A percentile compares a stretch with the other conserved stretches of the same genome.
Evolutionary conservation across 371 early-diverging fungal genomes (phyloP).

Genomic region (Thermomucor indicae-seudaticae): DNA sequence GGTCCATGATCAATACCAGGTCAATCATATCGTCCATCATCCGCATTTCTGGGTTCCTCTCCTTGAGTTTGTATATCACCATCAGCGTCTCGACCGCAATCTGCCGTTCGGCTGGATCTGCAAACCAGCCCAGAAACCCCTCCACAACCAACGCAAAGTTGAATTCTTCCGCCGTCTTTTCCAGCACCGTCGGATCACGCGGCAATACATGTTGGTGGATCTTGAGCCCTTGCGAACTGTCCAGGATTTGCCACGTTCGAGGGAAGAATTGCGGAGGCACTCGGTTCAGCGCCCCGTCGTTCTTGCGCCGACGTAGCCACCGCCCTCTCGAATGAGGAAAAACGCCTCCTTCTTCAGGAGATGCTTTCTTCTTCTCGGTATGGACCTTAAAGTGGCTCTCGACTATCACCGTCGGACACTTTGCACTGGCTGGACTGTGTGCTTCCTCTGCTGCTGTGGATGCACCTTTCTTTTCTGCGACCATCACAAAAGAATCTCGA

Average conservation of each 20-base stretch:
- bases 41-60: conserved; percentile 58
- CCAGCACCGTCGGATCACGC: conserved; percentile 79
- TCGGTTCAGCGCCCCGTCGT: conserved; percentile 84
- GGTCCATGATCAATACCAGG: conserved; percentile 57
- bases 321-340: conserved; percentile 66
- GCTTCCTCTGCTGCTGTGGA: conserved; percentile 29
- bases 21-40: conserved; percentile 54
- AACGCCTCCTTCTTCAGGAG: conserved; percentile 37
- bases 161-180: conserved; percentile 83
- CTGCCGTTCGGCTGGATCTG: conserved; percentile 85
- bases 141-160: conserved; percentile 79
- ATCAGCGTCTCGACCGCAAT: conserved; percentile 71
- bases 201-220: conserved; percentile 59
- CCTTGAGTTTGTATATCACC: conserved; percentile 58
- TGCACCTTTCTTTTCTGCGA: conserved; percentile 57
- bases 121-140: conserved; percentile 58
- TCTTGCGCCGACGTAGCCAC: conserved; percentile 77
- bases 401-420: conserved; percentile 50
- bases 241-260: conserved; percentile 69
- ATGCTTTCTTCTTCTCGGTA: conserved; percentile 24
- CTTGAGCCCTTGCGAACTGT: conserved; percentile 52
- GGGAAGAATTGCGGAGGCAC: conserved; percentile 79
- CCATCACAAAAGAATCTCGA: conserved; percentile 81
- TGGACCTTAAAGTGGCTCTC: conserved; percentile 35
- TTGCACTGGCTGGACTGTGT: conserved; percentile 36